These are phyloP conservation scores for Boletus barrowsii DNA, from an alignment of 768 basidiomycete species.

Conservation along the genomic window DNA sequence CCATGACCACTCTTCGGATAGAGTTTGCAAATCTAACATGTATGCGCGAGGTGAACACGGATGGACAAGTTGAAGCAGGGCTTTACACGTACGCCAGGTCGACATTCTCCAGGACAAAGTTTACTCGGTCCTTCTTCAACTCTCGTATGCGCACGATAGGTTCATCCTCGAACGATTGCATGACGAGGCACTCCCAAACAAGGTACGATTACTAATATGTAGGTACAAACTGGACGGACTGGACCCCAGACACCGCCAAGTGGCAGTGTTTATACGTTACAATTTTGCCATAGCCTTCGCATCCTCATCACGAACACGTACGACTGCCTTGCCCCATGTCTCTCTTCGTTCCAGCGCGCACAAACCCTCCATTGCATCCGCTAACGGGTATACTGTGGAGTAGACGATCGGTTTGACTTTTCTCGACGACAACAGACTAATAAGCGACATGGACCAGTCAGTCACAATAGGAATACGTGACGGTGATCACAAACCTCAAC, in stretches of 20 bases:
- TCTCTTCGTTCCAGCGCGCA: conserved; percentile 73
- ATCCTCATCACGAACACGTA: conserved; percentile 52
- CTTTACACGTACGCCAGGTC: conserved; percentile 77
- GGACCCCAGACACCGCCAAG: conserved; percentile 23
- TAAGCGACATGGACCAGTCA: conserved; percentile 2
- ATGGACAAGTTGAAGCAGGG: neutral
- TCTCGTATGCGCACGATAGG: conserved; percentile 81
- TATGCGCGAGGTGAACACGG: conserved; percentile 11
- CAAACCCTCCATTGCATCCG: conserved; percentile 64
- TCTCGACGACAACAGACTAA: conserved; percentile 65
- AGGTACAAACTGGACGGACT: neutral
- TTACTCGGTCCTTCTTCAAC: conserved; percentile 79
- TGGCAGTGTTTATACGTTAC: conserved; percentile 12
- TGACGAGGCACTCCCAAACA: conserved; percentile 13
- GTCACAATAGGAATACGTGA: neutral
- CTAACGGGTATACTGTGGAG: conserved; percentile 64
- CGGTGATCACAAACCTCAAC: conserved; percentile 45
- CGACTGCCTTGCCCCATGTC: conserved; percentile 91
- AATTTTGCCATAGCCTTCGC: conserved; percentile 40
- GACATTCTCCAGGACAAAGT: conserved; percentile 93
- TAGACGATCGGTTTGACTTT: conserved; percentile 70
- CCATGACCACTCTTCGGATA: conserved; percentile 89
- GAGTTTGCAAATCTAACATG: conserved; percentile 84
- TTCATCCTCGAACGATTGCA: conserved; percentile 45
- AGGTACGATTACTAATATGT: neutral